A percentile compares a stretch with the other conserved stretches of the same genome.
phyloP scores from a whole-genome alignment of 345 rosid genomes.

The Ceriops zippeliana region DNA sequence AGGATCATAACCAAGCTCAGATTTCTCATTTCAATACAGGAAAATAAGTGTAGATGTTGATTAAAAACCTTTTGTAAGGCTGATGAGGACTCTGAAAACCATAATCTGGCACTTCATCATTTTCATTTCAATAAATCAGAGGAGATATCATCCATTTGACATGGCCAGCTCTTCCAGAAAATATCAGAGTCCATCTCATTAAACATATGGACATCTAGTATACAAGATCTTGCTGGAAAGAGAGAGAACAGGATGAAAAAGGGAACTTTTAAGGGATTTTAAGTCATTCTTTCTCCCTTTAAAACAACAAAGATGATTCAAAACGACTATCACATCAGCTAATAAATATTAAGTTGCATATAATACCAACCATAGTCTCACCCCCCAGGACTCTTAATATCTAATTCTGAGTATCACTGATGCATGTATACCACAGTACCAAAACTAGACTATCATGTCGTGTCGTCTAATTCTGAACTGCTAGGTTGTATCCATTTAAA shows the following conservation, averaged over 20 bases:
- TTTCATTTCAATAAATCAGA: conserved; percentile 33
- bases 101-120: conserved; percentile 31
- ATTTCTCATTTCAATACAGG: conserved; percentile 11
- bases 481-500: conserved; percentile 15
- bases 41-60: conserved; percentile 14
- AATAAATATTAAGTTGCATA: not conserved
- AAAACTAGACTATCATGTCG: no score
- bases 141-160: conserved; percentile 27
- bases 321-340: not conserved
- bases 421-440: no score
- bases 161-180: conserved; percentile 39
- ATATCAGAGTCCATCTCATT: conserved; percentile 30
- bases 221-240: conserved; percentile 31
- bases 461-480: not conserved
- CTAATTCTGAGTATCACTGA: no score
- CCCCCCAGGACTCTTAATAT: not conserved
- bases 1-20: conserved; percentile 15
- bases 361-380: not conserved
- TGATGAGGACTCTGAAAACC: conserved; percentile 31
- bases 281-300: no score
- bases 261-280: not conserved
- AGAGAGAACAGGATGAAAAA: not conserved
- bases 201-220: conserved; percentile 29
- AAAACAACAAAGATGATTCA: not conserved
- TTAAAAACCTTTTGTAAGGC: conserved; percentile 48